Conservation (phyloP, 495 filamentous ascomycete species). For the Hypoxylon lenormandii region DNA sequence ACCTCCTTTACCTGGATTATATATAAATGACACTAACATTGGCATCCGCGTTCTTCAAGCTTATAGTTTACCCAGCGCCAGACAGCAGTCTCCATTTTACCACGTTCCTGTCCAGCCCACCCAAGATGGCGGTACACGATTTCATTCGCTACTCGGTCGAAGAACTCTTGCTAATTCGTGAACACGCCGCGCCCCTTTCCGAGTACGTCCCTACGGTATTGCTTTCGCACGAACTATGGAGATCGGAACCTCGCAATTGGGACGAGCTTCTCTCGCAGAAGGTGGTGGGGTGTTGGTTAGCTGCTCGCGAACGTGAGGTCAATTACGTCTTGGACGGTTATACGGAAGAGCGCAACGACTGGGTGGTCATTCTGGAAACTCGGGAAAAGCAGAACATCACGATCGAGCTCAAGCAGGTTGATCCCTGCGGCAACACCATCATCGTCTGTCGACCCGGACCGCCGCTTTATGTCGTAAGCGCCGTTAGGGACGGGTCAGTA, state of each 20-base stretch:
- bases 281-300: slow-evolving; percentile 19
- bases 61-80: no score
- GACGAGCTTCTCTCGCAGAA: not conserved
- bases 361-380: slow-evolving; percentile 24
- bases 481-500: not conserved
- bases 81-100: no score
- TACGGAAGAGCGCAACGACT: slow-evolving; percentile 15
- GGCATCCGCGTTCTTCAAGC: no score
- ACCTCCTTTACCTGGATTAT: no score
- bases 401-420: slow-evolving; percentile 21
- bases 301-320: slow-evolving; percentile 11
- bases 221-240: slow-evolving; percentile 5
- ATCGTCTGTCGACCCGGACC: slow-evolving; percentile 15
- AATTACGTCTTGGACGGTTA: not conserved
- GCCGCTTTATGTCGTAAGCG: not conserved
- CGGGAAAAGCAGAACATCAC: not conserved
- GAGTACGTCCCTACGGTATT: slow-evolving; percentile 11
- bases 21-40: no score
- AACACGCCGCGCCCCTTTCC: not conserved
- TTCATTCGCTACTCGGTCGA: slow-evolving; percentile 16
- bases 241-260: slow-evolving; percentile 10
- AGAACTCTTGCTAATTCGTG: slow-evolving; percentile 2
- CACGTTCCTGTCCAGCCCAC: no score
- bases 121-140: no score
- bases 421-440: slow-evolving; percentile 11